These are phyloP conservation scores for Trichosanthes truncata DNA, from an alignment of 306 rosid genomes.

Conservation along the genomic window DNA sequence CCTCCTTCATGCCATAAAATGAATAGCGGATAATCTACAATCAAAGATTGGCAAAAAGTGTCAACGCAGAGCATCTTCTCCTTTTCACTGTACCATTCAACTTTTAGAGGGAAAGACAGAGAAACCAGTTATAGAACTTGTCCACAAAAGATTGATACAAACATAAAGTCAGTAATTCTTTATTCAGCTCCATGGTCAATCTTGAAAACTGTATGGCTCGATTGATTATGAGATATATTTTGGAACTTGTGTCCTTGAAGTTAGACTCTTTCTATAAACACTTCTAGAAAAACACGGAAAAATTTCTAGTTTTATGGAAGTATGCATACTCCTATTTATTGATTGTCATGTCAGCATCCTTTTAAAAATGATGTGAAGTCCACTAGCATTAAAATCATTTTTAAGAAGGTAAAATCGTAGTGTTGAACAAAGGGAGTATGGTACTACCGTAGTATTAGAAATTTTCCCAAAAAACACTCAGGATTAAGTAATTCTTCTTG, in stretches of 20 bases:
- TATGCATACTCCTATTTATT: too few species aligned
- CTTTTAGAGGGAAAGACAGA: not conserved
- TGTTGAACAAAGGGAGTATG: too few species aligned
- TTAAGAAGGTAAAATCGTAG: too few species aligned
- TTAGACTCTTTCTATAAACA: not conserved
- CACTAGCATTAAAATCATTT: too few species aligned
- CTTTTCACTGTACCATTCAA: not conserved
- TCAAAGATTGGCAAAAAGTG: not conserved
- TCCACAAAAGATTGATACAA: not conserved
- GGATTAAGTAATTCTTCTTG: not conserved
- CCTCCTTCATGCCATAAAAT: conserved; percentile 71
- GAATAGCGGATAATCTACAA: conserved; percentile 66
- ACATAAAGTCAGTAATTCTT: too few species aligned
- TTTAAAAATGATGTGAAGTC: too few species aligned
- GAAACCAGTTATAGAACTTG: not conserved
- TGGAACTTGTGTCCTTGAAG: not conserved
- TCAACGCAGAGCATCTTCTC: not conserved
- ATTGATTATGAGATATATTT: not conserved
- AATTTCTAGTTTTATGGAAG: too few species aligned
- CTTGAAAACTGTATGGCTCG: not conserved
- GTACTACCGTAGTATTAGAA: too few species aligned
- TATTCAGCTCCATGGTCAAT: not conserved
- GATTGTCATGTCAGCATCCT: too few species aligned
- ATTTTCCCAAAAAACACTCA: too few species aligned
- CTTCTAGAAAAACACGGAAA: not conserved